Evolutionary conservation across 352 stramenopile genomes (phyloP), one percentile per base, ranked within the genome.

Genomic region (Blastocystis sp.): DNA sequence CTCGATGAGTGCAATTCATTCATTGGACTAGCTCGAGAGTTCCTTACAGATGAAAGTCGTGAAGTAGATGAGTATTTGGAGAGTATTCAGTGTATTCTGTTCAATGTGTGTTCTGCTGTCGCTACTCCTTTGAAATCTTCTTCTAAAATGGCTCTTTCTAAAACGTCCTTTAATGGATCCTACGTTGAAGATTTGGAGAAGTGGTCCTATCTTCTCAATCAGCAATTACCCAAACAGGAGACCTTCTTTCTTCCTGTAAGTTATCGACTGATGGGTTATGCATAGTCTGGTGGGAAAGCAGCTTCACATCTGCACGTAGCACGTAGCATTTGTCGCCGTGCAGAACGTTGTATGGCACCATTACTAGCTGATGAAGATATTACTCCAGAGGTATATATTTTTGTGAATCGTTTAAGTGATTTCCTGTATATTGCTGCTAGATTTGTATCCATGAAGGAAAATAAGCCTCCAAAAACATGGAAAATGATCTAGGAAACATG

Each of bases 141-240:
- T 22, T 60, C 33, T 7, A 35, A 84, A 13, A 66, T 81, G 1
- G 76, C 78, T 24, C 91, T 92, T 76, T 81, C 90, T 1, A 90
- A 68, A 33, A 92, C 90, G 15, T 3, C 33, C 7, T 92, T 92
- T 76, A 35, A 22, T 30, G 80, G 57, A 33, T 54, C 17, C 17
- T 58, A 95, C 76, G 92, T 95, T 17, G 73, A 90, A 27, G 81
- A 91, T 44, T 90, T 96, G 48, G 93, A 96, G 90, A 64, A 90
- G n/a, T 95, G 93, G 92, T 96, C 96, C 89, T 93, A 96, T 79
- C 90, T 93, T 81, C 95, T 97, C 93, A 93, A 97, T 89, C 90
- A 90, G 0, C 87, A 93, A 84, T 90, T 96, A 48, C 93, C 93
- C 19, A 93, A 92, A 40, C 92, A 96, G 53, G 93, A 92, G 81